A percentile compares a stretch with the other conserved stretches of the same genome.
phyloP scores from a whole-genome alignment of 1,284 basidiomycete species.

The Agaricales sp. region DNA sequence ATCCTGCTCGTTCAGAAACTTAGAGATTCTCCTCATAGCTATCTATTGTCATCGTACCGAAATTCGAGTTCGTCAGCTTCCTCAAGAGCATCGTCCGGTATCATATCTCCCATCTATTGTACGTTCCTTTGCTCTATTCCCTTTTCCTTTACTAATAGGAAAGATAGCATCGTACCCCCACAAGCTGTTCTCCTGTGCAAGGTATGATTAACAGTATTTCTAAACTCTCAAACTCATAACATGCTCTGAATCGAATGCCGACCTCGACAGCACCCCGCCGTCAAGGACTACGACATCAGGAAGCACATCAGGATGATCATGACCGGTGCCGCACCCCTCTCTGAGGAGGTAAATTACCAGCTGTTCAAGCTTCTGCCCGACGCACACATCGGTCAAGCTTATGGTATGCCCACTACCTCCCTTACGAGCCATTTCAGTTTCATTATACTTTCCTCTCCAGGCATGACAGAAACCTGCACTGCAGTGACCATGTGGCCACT shows the following conservation, averaged over 20 bases:
- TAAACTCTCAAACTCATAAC: neutral
- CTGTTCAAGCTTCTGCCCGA: slow-evolving; percentile 46
- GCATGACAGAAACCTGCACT: slow-evolving; percentile 44
- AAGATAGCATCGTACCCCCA: slow-evolving; percentile 54
- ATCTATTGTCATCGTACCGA: slow-evolving; percentile 60
- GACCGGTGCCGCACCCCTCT: slow-evolving; percentile 67
- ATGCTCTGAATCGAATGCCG: slow-evolving; percentile 2
- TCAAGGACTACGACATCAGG: slow-evolving; percentile 53
- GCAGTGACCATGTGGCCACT: slow-evolving; percentile 38
- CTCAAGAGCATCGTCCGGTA: slow-evolving; percentile 60
- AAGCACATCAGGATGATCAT: slow-evolving; percentile 48
- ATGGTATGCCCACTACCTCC: slow-evolving; percentile 29
- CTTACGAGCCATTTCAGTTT: slow-evolving; percentile 5
- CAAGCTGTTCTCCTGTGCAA: slow-evolving; percentile 65
- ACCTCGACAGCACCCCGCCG: slow-evolving; percentile 44
- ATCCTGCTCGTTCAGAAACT: neutral
- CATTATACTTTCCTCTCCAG: slow-evolving; percentile 11
- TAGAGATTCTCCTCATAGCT: slow-evolving; percentile 24
- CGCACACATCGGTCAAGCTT: slow-evolving; percentile 55
- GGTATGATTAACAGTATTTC: slow-evolving; percentile 22
- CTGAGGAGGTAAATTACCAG: slow-evolving; percentile 49
- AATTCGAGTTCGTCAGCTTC: slow-evolving; percentile 60
- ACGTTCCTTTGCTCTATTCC: slow-evolving; percentile 14
- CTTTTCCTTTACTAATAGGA: slow-evolving; percentile 5
- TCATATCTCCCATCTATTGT: slow-evolving; percentile 58